Percentiles rank a stretch among this genome's conserved stretches.
Conservation (phyloP, 1,139 yeast genomes). For the Geotrichum klebahnii region DNA sequence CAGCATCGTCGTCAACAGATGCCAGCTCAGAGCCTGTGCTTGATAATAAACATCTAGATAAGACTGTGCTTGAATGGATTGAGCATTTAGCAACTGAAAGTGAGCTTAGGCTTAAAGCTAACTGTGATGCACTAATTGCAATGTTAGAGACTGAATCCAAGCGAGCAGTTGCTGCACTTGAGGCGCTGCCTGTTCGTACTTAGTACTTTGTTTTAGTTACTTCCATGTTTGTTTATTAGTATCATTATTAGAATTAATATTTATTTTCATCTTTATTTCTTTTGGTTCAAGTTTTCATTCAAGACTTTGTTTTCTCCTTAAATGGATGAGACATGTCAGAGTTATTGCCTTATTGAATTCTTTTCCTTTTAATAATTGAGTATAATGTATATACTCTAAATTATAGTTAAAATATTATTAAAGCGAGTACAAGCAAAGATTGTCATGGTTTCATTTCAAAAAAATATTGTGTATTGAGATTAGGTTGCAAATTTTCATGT, state of each 20-base stretch:
- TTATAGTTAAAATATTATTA: no score
- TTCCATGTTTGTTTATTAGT: no score
- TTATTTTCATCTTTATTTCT: constrained; percentile 1
- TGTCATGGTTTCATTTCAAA: no score
- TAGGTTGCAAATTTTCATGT: no score
- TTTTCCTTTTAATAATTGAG: no score
- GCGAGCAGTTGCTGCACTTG: constrained; percentile 26
- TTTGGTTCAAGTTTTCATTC: no score
- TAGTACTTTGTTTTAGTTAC: neutral
- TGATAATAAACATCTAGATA: constrained; percentile 48
- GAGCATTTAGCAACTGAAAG: constrained; percentile 41
- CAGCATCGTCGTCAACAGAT: neutral
- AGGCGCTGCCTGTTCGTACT: constrained; percentile 21
- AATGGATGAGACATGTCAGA: no score
- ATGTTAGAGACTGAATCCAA: constrained; percentile 31
- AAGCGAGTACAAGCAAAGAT: no score
- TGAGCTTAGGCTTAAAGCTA: constrained; percentile 34
- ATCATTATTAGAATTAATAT: no score
- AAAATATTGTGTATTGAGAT: no score
- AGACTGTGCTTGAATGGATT: constrained; percentile 72
- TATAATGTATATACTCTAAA: no score
- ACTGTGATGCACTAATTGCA: constrained; percentile 37
- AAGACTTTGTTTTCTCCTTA: neutral
- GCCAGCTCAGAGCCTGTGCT: constrained; percentile 23
- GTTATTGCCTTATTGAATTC: no score